Evolutionary conservation across 352 stramenopile genomes (phyloP), one percentile per base, ranked within the genome.

Genomic region (Globisporangium cystogenes): DNA sequence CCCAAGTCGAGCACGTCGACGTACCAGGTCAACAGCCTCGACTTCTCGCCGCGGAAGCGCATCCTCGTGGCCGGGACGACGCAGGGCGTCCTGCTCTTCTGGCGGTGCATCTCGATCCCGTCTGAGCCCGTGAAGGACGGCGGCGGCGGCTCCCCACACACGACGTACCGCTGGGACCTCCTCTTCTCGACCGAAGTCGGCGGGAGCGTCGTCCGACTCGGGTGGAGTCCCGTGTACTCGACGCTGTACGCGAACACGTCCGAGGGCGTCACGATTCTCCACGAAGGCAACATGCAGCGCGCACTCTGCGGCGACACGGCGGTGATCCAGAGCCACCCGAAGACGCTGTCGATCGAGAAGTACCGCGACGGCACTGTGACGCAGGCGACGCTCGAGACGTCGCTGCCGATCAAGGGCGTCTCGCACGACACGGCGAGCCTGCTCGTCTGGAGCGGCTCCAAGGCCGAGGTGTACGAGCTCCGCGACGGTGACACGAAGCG

Each of bases 391-490:
- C 40, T 95, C 7, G 73, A 90, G 7, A 59, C 82, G 0, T 67
- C 65, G 5, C 58, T 97, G 15, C 77, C 76, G 24, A 83, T 96
- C 60, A 96, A 96, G 40, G 87, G 87, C 4, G 37, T 97, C 2
- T 89, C 86, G 0, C 86, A 96, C 42, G 86, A 94, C 53, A 73
- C 79, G 0, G 62, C 74, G 1, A 76, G 72, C 1, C 61, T 97
- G 4, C 70, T 96, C 10, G 66, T 94, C 12, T 97, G 86, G 87
- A 96, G 86, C 48, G 78, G 81, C 12, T 76, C 85, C 3, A 80
- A 93, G 51, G 84, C 82, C 5, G 82, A 96, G 57, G 81, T 96
- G n/a, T 97, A 86, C 50, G 86, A 93, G 49, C 70, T 96, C 36
- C 77, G 79, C 47, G 77, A 91, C 39, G 72, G 70, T 21, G 77